Percentiles rank a stretch among this genome's conserved stretches.
Evolutionary conservation across 1,139 yeast species (phyloP).

Genomic region (Blastobotrys elegans): DNA sequence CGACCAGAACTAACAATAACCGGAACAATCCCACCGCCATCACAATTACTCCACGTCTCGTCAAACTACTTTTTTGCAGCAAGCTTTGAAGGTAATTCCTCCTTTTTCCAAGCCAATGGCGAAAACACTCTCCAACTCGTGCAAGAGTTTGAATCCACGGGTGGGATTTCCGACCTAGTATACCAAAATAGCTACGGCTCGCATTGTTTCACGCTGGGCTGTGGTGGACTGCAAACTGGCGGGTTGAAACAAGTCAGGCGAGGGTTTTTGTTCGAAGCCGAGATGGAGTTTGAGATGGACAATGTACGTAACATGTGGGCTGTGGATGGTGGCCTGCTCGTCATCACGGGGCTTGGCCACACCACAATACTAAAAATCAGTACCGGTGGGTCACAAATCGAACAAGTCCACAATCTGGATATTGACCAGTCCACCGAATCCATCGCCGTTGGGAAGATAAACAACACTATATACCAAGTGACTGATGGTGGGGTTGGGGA

Average conservation of each 20-base stretch:
- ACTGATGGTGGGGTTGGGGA: background rate
- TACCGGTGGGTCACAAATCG: background rate
- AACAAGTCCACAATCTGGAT: background rate
- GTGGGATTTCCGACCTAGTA: constrained; percentile 14
- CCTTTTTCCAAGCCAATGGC: constrained; percentile 14
- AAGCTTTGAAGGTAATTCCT: constrained; percentile 17
- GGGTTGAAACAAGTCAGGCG: constrained; percentile 8
- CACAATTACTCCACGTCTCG: constrained; percentile 17
- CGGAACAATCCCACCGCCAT: constrained; percentile 17
- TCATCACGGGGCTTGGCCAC: background rate
- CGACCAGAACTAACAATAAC: constrained; percentile 13
- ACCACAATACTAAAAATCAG: background rate
- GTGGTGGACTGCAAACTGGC: constrained; percentile 16
- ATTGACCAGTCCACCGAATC: background rate
- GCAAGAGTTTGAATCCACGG: constrained; percentile 14
- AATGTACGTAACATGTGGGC: constrained; percentile 12
- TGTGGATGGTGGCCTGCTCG: background rate
- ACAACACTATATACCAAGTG: background rate
- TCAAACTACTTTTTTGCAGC: constrained; percentile 19
- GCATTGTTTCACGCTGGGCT: constrained; percentile 6
- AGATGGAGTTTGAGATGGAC: constrained; percentile 11
- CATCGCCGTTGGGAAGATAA: constrained; percentile 1
- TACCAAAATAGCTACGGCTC: constrained; percentile 6
- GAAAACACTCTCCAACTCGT: background rate
- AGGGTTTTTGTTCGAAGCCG: constrained; percentile 4